Base-by-base conservation (phyloP, 768 basidiomycete species). In the Leccinum pellstonianum region DNA sequence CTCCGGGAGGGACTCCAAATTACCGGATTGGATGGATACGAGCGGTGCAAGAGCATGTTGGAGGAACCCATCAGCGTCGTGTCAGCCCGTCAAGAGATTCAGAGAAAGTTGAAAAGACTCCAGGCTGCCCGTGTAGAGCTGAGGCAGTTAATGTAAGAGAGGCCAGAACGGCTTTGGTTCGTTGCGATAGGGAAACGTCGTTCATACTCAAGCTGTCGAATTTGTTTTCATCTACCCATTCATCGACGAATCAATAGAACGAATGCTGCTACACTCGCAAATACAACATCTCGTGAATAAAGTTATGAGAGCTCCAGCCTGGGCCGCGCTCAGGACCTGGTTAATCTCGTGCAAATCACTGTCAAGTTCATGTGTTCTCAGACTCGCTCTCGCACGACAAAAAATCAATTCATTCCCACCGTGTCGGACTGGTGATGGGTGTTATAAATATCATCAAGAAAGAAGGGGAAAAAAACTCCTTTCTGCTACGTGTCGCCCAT, bases 1-100 rank as follows among this genome's bases (percentile, higher is more conserved):
- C 70, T 91, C 3, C 76, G 77, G 38, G 64, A 70, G 0, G 81
- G 81, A 0, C 79, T 91, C 6, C 80, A 80, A 0, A 73, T 89
- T 49, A 81, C 82, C 12, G 80, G 81, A 1, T 61, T 73, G 0
- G 77, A 84, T 11, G 84, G 78, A 0, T 66, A 71, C 12, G 66
- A 71, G 1, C 81, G 80, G 19, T 88, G 84, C 66, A 70, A 72
- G 60, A 77, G 81, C 38, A 76, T 83, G 52, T 72, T 87, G 2
- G 79, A 80, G 63, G 86, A 90, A 66, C 78, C 72, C 15, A 73
- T 77, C 0, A 68, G 75, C 14, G 62, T 85, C 25, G 75, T 80
- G 0, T 76, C 75, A 4, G 72, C 68, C 23, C 75, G 87, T 11
- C 77, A 76, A 25, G 85, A 85, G 49, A 64, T 86, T 46, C 54